A percentile compares a stretch with the other conserved stretches of the same genome.
These are phyloP conservation scores for Phytophthora multivora DNA, from an alignment of 352 stramenopile species.

Conservation along the genomic window DNA sequence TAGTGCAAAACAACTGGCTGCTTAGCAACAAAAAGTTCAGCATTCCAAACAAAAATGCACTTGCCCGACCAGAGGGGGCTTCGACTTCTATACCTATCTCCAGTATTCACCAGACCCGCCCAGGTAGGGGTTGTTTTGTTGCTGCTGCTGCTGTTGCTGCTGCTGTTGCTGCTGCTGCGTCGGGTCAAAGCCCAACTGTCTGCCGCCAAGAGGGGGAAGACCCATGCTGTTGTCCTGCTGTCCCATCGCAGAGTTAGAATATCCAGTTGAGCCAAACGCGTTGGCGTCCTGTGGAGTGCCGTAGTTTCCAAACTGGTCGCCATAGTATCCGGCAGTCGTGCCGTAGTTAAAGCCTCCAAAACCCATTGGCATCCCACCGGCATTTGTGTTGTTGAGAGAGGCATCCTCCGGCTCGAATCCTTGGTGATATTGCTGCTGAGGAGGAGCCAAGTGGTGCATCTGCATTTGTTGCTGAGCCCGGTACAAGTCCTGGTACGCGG, in stretches of 20 bases:
- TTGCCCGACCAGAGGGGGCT: constrained; percentile 4
- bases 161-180: constrained; percentile 33
- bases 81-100: constrained; percentile 38
- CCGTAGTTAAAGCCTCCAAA: constrained; percentile 43
- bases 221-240: constrained; percentile 35
- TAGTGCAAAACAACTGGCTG: constrained; percentile 24
- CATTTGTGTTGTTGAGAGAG: constrained; percentile 18
- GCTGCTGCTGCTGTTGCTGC: constrained; percentile 37
- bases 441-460: constrained; percentile 38
- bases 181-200: constrained; percentile 37
- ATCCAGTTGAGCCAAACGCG: constrained; percentile 36
- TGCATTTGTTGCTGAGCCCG: constrained; percentile 41
- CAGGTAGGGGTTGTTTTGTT: constrained; percentile 52
- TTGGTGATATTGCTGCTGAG: constrained; percentile 46
- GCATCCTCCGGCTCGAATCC: constrained; percentile 75
- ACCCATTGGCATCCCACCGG: constrained; percentile 30
- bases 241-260: constrained; percentile 25
- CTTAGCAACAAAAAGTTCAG: constrained; percentile 6
- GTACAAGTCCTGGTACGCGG: constrained; percentile 42
- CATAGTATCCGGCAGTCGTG: constrained; percentile 32
- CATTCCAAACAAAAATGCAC: constrained; percentile 22
- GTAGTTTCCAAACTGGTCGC: constrained; percentile 46
- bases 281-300: constrained; percentile 35
- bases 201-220: constrained; percentile 32
- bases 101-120: constrained; percentile 59